Percentiles rank a stretch among this genome's conserved stretches.
These are phyloP conservation scores for Aegilops tauschii DNA, from an alignment of 176 grass and related monocot genomes.

Conservation along the genomic window DNA sequence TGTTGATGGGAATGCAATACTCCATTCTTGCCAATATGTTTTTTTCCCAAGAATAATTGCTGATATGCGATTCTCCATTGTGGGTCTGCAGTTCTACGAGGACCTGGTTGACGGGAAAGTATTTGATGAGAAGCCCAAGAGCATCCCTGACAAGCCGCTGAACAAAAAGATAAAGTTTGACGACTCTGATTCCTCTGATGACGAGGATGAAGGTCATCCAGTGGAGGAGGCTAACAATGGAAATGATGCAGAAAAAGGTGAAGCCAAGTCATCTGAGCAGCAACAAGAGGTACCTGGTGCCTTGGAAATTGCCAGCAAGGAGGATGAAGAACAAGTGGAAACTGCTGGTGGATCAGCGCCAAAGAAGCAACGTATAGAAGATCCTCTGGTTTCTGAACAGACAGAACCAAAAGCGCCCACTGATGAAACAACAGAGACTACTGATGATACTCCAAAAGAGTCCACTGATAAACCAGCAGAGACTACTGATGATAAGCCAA, in stretches of 20 bases:
- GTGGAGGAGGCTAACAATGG: conserved; percentile 41
- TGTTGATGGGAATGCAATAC: background rate
- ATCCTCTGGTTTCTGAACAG: conserved; percentile 14
- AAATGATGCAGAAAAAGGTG: conserved; percentile 41
- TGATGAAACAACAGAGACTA: background rate
- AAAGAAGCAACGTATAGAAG: conserved; percentile 71
- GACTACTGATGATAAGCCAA: background rate
- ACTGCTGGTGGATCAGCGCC: conserved; percentile 41
- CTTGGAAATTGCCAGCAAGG: conserved; percentile 18
- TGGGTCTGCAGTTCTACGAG: conserved; percentile 69
- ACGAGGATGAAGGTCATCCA: conserved; percentile 39
- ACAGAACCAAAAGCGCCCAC: background rate
- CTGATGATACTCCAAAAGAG: background rate
- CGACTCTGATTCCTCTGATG: conserved; percentile 82
- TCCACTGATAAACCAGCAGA: conserved; percentile 14
- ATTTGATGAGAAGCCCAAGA: conserved; percentile 25
- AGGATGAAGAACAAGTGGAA: conserved; percentile 25
- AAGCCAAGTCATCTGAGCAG: conserved; percentile 21
- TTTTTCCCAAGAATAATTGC: background rate
- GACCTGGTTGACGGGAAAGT: conserved; percentile 66
- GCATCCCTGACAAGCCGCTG: conserved; percentile 47
- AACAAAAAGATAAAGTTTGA: conserved; percentile 87
- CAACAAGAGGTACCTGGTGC: conserved; percentile 18
- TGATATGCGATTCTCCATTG: background rate
- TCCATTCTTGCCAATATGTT: background rate